Percentiles rank a stretch among this genome's conserved stretches.
phyloP scores from a whole-genome alignment of 805 yeast species.

The Candida railenensis region DNA sequence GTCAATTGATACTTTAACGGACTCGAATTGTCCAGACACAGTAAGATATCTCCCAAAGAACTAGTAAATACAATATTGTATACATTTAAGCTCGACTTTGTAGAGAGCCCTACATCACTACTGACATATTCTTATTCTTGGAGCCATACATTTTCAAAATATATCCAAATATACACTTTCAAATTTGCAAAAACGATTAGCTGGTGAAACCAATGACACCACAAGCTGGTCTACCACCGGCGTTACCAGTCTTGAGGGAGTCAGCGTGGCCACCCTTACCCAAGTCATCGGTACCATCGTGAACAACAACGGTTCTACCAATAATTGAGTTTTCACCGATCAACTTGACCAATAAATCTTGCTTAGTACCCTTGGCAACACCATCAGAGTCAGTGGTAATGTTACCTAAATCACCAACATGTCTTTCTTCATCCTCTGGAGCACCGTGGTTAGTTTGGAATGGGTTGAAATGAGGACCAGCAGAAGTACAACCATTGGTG shows the following conservation, averaged over 20 bases:
- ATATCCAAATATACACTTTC: background rate
- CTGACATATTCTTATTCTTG: background rate
- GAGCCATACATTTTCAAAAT: background rate
- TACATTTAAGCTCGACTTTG: no score
- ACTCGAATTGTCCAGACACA: conserved; percentile 61
- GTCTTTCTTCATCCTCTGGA: conserved; percentile 77
- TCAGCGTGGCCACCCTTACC: conserved; percentile 93
- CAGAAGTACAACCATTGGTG: conserved; percentile 98
- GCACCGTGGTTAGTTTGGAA: conserved; percentile 88
- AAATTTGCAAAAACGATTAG: conserved; percentile 14
- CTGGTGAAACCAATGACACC: conserved; percentile 87
- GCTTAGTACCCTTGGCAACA: conserved; percentile 85
- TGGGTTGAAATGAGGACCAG: conserved; percentile 97
- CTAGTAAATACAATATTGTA: background rate
- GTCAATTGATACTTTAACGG: conserved; percentile 57
- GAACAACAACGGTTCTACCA: conserved; percentile 95
- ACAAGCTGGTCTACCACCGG: conserved; percentile 98
- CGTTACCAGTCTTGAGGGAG: conserved; percentile 93
- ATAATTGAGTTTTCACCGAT: conserved; percentile 83
- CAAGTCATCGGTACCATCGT: conserved; percentile 88
- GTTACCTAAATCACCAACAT: conserved; percentile 97
- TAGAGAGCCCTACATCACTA: no score
- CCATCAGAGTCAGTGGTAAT: conserved; percentile 83
- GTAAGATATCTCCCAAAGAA: conserved; percentile 72
- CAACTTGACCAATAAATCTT: conserved; percentile 75